Percentiles rank a stretch among this genome's conserved stretches.
Conservation (phyloP, 805 yeast genomes). For the Barnettozyma salicaria region DNA sequence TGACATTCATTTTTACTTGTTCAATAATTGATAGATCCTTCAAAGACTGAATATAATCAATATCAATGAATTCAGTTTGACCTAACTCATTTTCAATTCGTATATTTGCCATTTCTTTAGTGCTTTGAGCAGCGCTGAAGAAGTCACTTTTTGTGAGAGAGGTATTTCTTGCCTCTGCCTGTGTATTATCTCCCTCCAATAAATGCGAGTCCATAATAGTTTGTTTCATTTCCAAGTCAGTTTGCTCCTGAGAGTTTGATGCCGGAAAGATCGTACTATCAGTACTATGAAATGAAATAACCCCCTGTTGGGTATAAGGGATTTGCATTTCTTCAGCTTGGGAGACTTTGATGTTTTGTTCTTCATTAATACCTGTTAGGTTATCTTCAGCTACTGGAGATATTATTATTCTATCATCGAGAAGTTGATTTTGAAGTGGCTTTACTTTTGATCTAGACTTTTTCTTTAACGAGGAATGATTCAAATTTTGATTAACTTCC, state of each 20-base stretch:
- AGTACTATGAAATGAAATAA: too few relatives aligned
- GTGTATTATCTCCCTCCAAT: too few relatives aligned
- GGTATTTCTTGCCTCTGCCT: neutral
- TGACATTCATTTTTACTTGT: conserved; percentile 16
- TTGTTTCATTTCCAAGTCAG: too few relatives aligned
- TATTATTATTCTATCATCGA: neutral
- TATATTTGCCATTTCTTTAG: conserved; percentile 21
- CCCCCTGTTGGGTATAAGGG: neutral
- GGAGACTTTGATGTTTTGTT: neutral
- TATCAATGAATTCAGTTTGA: conserved; percentile 8
- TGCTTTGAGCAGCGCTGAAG: conserved; percentile 15
- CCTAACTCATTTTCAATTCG: conserved; percentile 18
- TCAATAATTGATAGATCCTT: conserved; percentile 34
- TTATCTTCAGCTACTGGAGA: neutral
- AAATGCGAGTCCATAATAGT: too few relatives aligned
- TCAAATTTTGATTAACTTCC: conserved; percentile 1
- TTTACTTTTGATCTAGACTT: conserved; percentile 10
- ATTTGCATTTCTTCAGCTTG: neutral
- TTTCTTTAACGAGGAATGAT: neutral
- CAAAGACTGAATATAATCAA: conserved; percentile 27
- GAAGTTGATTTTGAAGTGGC: conserved; percentile 3
- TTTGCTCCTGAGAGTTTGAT: neutral
- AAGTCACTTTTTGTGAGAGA: conserved; percentile 11
- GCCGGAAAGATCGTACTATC: too few relatives aligned
- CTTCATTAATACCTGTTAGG: neutral